A percentile compares a stretch with the other conserved stretches of the same genome.
phyloP scores from a whole-genome alignment of 2,329 filamentous ascomycete genomes.

The Coniosporium tulheliwenetii region DNA sequence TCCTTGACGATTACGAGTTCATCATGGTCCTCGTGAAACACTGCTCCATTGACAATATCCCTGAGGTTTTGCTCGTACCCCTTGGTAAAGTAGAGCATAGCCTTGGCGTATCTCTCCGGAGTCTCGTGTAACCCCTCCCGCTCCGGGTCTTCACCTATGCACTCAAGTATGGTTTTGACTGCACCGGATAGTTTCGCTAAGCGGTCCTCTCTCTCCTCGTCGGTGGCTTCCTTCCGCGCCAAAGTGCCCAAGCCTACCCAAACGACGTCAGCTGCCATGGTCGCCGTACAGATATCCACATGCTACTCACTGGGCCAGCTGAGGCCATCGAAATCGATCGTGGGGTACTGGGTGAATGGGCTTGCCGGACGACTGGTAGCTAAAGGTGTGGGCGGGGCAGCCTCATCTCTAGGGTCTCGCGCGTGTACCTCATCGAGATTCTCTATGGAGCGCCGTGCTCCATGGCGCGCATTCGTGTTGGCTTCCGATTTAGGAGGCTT shows the following conservation, averaged over 20 bases:
- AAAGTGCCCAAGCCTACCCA: conserved; percentile 46
- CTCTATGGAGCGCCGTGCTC: conserved; percentile 7
- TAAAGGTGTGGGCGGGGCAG: conserved; percentile 33
- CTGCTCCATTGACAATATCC: conserved; percentile 82
- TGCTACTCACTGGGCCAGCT: conserved; percentile 35
- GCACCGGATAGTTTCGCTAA: conserved; percentile 47
- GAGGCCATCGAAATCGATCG: conserved; percentile 39
- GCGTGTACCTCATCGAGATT: conserved; percentile 33
- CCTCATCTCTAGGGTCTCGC: conserved; percentile 37
- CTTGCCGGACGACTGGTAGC: conserved; percentile 34
- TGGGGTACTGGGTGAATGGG: conserved; percentile 33
- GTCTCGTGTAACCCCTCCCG: conserved; percentile 48
- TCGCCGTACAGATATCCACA: neutral
- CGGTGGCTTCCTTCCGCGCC: conserved; percentile 40
- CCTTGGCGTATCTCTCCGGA: conserved; percentile 83
- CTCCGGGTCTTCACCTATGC: conserved; percentile 49
- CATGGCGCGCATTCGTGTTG: neutral
- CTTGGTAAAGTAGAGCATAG: conserved; percentile 89
- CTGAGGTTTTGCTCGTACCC: conserved; percentile 91
- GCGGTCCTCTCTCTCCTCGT: conserved; percentile 40
- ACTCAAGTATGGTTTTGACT: conserved; percentile 48
- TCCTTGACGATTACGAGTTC: conserved; percentile 97
- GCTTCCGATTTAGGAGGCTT: conserved; percentile 1
- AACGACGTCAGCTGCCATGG: neutral
- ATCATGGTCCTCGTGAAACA: conserved; percentile 93